Evolutionary conservation across 805 yeast genomes (phyloP), one percentile per base, ranked within the genome.

Genomic region (Wickerhamiella slavikovae): DNA sequence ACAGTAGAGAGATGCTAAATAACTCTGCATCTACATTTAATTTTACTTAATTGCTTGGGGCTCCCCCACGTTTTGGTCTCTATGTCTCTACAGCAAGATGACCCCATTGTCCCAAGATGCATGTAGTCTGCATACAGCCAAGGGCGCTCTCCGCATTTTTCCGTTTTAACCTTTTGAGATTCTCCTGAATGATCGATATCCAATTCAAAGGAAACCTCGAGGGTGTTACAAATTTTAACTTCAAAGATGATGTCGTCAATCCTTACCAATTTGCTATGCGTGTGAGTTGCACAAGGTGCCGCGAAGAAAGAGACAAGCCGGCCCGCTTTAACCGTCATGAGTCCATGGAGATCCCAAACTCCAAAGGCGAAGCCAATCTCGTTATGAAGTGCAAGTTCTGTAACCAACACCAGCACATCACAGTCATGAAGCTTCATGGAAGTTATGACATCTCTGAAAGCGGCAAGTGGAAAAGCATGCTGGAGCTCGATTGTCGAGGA

Each of bases 401-500:
- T 51, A 45, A 51, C 29, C 47, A 56, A 18, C 55, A 50, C 17
- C 43, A 51, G 15, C 49, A 54, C 7, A 46, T 55, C 12, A 36
- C 32, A 5, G 45, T 54, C 13, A 37, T 28, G 12, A 30, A 43
- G 12, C 36, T 43, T 14, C 40, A 42, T 15, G 31, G 37, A 31
- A 24, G 51, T 7, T 22, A 27, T 5, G 56, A 58, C 37, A 49
- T 54, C 1, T 37, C 37, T 2, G 74, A 64, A 9, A 59, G 35
- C 17, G 64, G 60, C 4, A 57, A 61, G 38, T 47, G 57, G 25
- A 62, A 57, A 6, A 48, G 49, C 2, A 44, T 83, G 18, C 55
- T 82, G 18, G 68, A 68, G 24, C 66, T 89, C 32, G 96, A 89
- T 44, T 64, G 82, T 28, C 68, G 98, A 41, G 98, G 98, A 3